Evolutionary conservation across 2,329 filamentous ascomycete genomes (phyloP), one percentile per base, ranked within the genome.

Genomic region (Aulographum hederae): DNA sequence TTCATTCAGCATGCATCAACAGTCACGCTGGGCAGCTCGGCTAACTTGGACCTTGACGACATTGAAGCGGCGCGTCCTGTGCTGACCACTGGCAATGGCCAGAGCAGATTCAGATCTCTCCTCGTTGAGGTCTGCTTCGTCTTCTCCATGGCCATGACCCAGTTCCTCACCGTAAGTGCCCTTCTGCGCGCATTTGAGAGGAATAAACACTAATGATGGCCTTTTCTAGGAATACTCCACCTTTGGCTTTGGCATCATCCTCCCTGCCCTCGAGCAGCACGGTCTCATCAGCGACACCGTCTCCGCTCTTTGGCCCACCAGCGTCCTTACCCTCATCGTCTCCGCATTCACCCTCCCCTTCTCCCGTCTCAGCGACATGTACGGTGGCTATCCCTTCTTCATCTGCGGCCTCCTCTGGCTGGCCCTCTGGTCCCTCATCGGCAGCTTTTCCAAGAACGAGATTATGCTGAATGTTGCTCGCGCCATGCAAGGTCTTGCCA

Each of bases 401-500:
- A 50, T 52, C 46, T 41, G 45, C 23, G 48, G 48, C 2, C 39
- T 46, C 11, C 31, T 45, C 4, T 53, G 50, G 50, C 43, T 51
- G 3, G 39, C 41, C 4, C 39, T 51, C 18, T 53, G 50, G 50
- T 45, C 45, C 1, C 30, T 50, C 10, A 38, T 52, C 3, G 48
- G 48, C 10, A 50, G 46, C 14, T 51, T 52, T 33, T 37, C 41
- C 12, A 33, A 33, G 12, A 38, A 35, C 5, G 29, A 32, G 12
- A 26, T 44, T 3, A 28, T 50, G 14, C 39, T 53, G 2, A 43
- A 52, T 26, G 35, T 53, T 11, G 38, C 46, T 5, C 39, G 50
- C 16, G 50, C 50, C 3, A 50, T 52, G 46, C 50, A 53, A 37
- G 50, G 50, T 2, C 37, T 52, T 3, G 48, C 48, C 5, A 46